Base-by-base conservation (phyloP, 2,329 filamentous ascomycete species). In the Uncinocarpus reesii region DNA sequence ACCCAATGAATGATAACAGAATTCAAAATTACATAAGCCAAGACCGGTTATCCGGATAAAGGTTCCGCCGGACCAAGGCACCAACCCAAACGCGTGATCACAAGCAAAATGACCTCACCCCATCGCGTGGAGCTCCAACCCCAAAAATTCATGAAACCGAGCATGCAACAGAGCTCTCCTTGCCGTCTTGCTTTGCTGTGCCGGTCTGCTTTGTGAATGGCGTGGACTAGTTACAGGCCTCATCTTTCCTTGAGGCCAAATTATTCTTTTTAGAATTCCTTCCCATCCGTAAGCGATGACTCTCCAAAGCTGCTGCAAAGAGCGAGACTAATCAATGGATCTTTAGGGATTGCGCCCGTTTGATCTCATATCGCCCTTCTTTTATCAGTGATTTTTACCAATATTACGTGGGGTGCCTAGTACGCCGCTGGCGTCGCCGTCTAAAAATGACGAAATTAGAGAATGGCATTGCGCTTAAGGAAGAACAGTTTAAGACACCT, bases 81-180 rank as follows among this genome's bases (percentile, higher is more conserved):
- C 13, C 29, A n/a, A n/a, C n/a, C n/a, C n/a, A 28, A 20, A 42
- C 46, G 46, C 40, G 46, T 48, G 46, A 26, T 40, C 45, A 38
- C 45, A 37, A 24, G 38, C 38, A 20, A 29, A 48, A 48, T 48
- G 46, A 48, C 46, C 46, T 48, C 46, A 48, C 46, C 23, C 29
- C 38, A 38, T 36, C 7, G 20, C 11, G 15, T 24, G 16, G 31
- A 48, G 38, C 38, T 48, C 15, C 23, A 24, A 18, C 29, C 8
- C 15, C 18, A 7, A 36, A 37, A 26, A 21, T 23, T 29, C 32
- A 28, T 42, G 40, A 48, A 42, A 48, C 46, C 31, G 18, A 20
- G 24, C 36, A 16, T 41, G 45, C 45, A 41, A 47, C 45, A 47
- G 36, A 31, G 11, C 35, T n/a, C n/a, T n/a, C 36, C 15, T 24